Evolutionary conservation across 495 filamentous ascomycete species (phyloP).

Genomic region (Penicillium manginii): DNA sequence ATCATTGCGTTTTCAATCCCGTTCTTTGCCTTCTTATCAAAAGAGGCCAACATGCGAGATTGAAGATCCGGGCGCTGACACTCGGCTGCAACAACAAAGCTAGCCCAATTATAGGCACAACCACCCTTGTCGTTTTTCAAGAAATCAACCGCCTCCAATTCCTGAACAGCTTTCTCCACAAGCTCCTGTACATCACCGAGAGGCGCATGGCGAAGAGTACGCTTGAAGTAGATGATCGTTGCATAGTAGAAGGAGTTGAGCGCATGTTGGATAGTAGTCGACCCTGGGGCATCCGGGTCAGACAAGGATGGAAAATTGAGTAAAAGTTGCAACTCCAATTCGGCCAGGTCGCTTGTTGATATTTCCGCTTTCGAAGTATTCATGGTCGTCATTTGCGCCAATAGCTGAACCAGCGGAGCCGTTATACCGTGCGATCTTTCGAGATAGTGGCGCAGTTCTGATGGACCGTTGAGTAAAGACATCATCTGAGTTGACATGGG

Average conservation of each 20-base stretch:
- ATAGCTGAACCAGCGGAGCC: slow-evolving; percentile 21
- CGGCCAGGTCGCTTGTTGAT: slow-evolving; percentile 20
- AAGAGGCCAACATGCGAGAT: slow-evolving; percentile 24
- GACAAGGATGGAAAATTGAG: slow-evolving; percentile 25
- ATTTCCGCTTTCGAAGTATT: slow-evolving; percentile 11
- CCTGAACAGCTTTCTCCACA: slow-evolving; percentile 29
- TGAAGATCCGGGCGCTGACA: slow-evolving; percentile 27
- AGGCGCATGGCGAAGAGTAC: slow-evolving; percentile 20
- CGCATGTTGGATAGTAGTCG: slow-evolving; percentile 28
- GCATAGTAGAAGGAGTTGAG: slow-evolving; percentile 37
- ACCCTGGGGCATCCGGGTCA: slow-evolving; percentile 10
- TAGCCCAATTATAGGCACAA: slow-evolving; percentile 33
- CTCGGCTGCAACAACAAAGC: slow-evolving; percentile 34
- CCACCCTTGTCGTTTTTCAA: slow-evolving; percentile 24
- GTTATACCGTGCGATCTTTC: slow-evolving; percentile 32
- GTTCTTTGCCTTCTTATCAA: slow-evolving; percentile 26
- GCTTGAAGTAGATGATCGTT: slow-evolving; percentile 29
- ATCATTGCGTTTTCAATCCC: slow-evolving; percentile 30
- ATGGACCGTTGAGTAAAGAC: slow-evolving; percentile 24
- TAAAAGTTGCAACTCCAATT: slow-evolving; percentile 27
- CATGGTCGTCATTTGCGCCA: slow-evolving; percentile 25
- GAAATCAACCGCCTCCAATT: slow-evolving; percentile 27
- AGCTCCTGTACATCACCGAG: slow-evolving; percentile 28
- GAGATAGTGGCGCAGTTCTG: slow-evolving; percentile 24
- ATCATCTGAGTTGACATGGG: slow-evolving; percentile 24